Base-by-base conservation (phyloP, 148 eudicot species). In the Cornus suecica region DNA sequence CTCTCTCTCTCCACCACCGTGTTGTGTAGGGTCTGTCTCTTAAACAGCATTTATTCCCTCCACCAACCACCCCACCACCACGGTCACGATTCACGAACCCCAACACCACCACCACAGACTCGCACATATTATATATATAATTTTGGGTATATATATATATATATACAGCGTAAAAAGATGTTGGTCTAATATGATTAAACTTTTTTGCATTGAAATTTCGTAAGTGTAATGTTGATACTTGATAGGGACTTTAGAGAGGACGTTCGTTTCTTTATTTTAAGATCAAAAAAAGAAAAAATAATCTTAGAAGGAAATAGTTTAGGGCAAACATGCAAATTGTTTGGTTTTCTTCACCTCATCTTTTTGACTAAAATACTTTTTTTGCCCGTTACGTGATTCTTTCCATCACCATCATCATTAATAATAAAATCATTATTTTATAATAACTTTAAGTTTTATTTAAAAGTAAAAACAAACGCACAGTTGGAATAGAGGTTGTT, bases 171-270 rank as follows among this genome's bases (percentile, higher is more conserved):
- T 48, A 16, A 48, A 48, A 48, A 48, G 20, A 18, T 11, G 30
- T 30, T 58, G 74, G 74, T 56, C 29, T 24, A 58, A 61, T 58
- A n/a, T n/a, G 74, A 72, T 58, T 58, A 18, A 29, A 52, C 28
- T 24, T 68, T 13, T 5, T 24, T 5, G 56, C 56, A 68, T 68
- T 68, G 54, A 68, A 68, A 14, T 41, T 37, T 68, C 71, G 54
- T 5, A 54, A 31, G 54, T 41, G 54, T 5, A 13, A 11, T 41
- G 22, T n/a, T n/a, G n/a, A n/a, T n/a, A n/a, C n/a, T n/a, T 70
- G 72, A 48, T 32, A 70, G 8, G 24, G 32, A 68, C 29, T 64
- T 64, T 64, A 9, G 66, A 64, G 31, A 64, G 4, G 66, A 64
- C 69, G 20, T 66, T 66, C 13, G 41, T 30, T 15, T 31, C 0